phyloP scores from a whole-genome alignment of 192 early-diverging fungal genomes.

The Entrophospora sp. region DNA sequence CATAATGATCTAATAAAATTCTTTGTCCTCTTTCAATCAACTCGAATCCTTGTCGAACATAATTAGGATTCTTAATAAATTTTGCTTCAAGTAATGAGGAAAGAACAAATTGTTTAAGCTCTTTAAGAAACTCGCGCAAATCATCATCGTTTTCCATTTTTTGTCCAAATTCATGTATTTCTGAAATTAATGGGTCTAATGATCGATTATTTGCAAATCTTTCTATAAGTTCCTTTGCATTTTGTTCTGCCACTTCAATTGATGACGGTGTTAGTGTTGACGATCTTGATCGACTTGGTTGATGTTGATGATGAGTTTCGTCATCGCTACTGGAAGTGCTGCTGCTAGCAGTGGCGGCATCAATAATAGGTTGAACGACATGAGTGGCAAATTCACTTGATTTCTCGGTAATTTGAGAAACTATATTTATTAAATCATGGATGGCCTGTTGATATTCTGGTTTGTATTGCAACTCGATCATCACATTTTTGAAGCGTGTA shows the following conservation, averaged over 20 bases:
- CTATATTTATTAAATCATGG: constrained; percentile 29
- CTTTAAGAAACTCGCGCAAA: constrained; percentile 21
- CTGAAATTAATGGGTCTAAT: constrained; percentile 30
- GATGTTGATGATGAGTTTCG: no score
- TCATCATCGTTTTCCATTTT: constrained; percentile 29
- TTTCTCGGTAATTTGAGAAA: constrained; percentile 23
- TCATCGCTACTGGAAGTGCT: no score
- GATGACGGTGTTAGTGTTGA: no score
- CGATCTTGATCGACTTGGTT: no score
- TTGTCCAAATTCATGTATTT: constrained; percentile 25
- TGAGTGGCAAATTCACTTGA: constrained; percentile 21
- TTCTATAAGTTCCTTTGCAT: constrained; percentile 40
- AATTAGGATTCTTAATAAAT: constrained; percentile 25
- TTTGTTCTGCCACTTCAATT: constrained; percentile 22
- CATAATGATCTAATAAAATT: constrained; percentile 25
- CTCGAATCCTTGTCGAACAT: constrained; percentile 20
- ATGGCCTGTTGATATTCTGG: constrained; percentile 32
- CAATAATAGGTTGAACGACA: constrained; percentile 12
- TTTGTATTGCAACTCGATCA: constrained; percentile 7
- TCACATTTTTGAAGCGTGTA: constrained; percentile 29
- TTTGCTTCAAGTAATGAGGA: constrained; percentile 28
- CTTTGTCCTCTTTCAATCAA: constrained; percentile 29
- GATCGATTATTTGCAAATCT: constrained; percentile 42
- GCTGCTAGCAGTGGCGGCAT: constrained; percentile 1
- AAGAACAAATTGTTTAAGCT: constrained; percentile 27